A percentile compares a stretch with the other conserved stretches of the same genome.
Conservation (phyloP, 2,329 filamentous ascomycete genomes). For the Fulvia fulva region DNA sequence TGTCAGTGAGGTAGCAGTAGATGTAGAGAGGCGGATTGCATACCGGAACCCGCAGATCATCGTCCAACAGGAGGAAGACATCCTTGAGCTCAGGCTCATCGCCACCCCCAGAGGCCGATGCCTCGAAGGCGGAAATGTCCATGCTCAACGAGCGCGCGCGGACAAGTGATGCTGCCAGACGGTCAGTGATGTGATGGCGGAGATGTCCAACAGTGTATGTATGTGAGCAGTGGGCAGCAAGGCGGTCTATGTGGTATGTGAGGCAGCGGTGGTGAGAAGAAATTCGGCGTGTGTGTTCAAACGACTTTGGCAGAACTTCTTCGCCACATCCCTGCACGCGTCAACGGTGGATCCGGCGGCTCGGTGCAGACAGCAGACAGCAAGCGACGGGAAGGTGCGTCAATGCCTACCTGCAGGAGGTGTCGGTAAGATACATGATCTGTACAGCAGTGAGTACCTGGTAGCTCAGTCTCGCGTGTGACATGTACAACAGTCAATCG, state of each 20-base stretch:
- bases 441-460: background rate
- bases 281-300: background rate
- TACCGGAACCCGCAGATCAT: slow-evolving; percentile 9
- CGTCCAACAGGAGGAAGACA: slow-evolving; percentile 1
- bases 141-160: background rate
- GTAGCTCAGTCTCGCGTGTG: background rate
- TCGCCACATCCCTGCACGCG: background rate
- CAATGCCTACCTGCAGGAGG: background rate
- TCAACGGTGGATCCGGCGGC: background rate
- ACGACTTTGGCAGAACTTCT: background rate
- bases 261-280: background rate
- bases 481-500: background rate
- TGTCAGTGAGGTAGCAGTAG: background rate
- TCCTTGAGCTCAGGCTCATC: background rate
- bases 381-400: background rate
- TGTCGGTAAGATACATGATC: too few relatives aligned
- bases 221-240: too few relatives aligned
- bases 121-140: slow-evolving; percentile 12
- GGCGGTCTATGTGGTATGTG: background rate
- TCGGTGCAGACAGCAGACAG: background rate
- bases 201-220: background rate
- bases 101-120: background rate
- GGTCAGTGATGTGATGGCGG: background rate
- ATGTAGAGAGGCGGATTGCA: background rate
- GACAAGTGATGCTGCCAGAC: background rate